Base-by-base conservation (phyloP, 1,284 basidiomycete species). In the Cutaneotrichosporon sp. region DNA sequence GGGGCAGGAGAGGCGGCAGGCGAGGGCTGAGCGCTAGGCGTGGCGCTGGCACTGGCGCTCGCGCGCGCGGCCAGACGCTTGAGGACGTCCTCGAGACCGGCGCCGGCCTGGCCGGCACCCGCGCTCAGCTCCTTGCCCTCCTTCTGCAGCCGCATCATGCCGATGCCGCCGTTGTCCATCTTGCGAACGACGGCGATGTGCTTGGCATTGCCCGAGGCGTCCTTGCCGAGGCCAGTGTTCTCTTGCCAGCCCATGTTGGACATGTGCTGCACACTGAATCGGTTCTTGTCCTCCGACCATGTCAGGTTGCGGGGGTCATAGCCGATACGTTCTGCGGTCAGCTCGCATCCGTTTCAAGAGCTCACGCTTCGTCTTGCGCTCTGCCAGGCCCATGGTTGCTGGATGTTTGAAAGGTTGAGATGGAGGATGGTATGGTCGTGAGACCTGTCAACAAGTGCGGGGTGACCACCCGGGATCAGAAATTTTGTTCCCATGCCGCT, bases 181-280 rank as follows among this genome's bases (percentile, higher is more conserved):
- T 80, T 81, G 33, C 76, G 68, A 4, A 71, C 74, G 6, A 80
- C 80, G 6, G 77, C 76, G 53, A 81, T 80, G 59, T 80, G 78
- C 54, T 76, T 78, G 6, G 76, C 68, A 59, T 78, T 79, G 18
- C 79, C 79, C 18, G 68, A 60, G 9, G 67, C 53, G 18, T 69
- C 65, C 27, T 72, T 72, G 45, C 78, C 78, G 20, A 81, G 65
- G 22, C 79, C 78, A 24, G 72, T 65, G 36, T 66, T 69, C 22
- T 75, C 73, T 36, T 71, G 61, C 78, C 79, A 80, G n/a, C 80
- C 80, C 24, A 80, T 69, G n/a, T 72, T 67, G 22, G 69, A 68
- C 67, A 81, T 77, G 69, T 80, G 78, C 64, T 80, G 77, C 64
- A 78, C 77, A 5, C 79, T 79, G 70, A 81, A 81, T 16, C 79